A percentile compares a stretch with the other conserved stretches of the same genome.
Conservation (phyloP, 495 filamentous ascomycete genomes). For the Penicillium manginii region DNA sequence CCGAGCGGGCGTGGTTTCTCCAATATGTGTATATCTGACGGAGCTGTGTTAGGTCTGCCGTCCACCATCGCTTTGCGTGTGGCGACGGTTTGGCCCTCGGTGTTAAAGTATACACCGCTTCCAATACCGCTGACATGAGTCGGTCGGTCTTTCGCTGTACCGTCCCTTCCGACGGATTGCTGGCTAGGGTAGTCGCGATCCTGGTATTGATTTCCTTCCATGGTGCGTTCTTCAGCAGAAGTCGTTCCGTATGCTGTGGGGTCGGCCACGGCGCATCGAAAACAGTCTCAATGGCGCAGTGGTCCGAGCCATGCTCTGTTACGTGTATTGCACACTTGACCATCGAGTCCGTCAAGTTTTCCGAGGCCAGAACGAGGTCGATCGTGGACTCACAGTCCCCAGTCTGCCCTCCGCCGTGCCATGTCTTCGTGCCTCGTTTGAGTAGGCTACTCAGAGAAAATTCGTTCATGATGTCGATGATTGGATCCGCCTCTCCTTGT, state of each 20-base stretch:
- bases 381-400: conserved; percentile 31
- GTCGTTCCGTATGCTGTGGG: conserved; percentile 21
- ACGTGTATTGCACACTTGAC: conserved; percentile 30
- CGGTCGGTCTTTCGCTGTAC: conserved; percentile 26
- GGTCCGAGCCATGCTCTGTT: conserved; percentile 39
- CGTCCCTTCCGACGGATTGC: conserved; percentile 19
- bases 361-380: conserved; percentile 30
- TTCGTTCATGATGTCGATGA: conserved; percentile 41
- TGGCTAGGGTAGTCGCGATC: conserved; percentile 16
- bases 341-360: conserved; percentile 20
- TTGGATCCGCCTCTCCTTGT: conserved; percentile 38
- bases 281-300: conserved; percentile 34
- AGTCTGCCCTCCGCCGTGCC: conserved; percentile 19
- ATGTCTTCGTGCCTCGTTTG: conserved; percentile 35
- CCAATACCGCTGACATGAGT: conserved; percentile 17
- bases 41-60: conserved; percentile 17
- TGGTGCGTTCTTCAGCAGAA: conserved; percentile 35
- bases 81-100: conserved; percentile 21
- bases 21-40: conserved; percentile 16
- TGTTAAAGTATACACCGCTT: conserved; percentile 13
- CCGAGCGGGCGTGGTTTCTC: conserved; percentile 15
- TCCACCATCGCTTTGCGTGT: conserved; percentile 24
- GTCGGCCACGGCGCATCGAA: conserved; percentile 23
- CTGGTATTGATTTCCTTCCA: conserved; percentile 33
- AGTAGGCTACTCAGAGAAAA: conserved; percentile 32